Conservation (phyloP, 208 protist genomes). For the Crithidia sp. region DNA sequence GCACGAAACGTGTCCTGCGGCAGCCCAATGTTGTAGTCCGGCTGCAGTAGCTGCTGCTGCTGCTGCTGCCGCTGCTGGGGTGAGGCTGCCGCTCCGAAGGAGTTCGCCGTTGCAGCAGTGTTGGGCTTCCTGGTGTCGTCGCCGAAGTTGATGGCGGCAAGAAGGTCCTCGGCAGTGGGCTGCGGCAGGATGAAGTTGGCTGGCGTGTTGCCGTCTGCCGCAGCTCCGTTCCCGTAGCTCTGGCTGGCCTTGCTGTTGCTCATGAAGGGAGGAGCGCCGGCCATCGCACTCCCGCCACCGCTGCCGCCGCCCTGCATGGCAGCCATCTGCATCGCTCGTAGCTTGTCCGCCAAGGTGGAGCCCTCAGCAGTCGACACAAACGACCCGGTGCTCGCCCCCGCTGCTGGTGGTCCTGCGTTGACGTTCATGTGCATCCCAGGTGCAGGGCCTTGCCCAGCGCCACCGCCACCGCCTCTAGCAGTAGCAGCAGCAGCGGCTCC, state of each 20-base stretch:
- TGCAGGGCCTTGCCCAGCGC: background rate
- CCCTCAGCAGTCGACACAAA: conserved; percentile 31
- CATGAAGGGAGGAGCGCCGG: background rate
- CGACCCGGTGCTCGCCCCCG: background rate
- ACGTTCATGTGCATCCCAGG: background rate
- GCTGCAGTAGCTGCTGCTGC: background rate
- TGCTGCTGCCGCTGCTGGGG: background rate
- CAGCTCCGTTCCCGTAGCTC: background rate
- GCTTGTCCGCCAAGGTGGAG: conserved; percentile 64
- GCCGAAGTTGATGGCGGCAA: conserved; percentile 32
- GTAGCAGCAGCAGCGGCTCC: background rate
- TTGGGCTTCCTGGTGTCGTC: background rate
- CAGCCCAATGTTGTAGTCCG: too few relatives aligned
- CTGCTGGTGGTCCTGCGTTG: too few relatives aligned
- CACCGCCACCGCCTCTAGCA: background rate
- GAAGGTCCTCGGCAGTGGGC: conserved; percentile 20
- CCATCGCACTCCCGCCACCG: background rate
- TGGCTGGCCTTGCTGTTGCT: background rate
- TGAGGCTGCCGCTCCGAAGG: background rate
- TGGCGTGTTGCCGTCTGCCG: background rate
- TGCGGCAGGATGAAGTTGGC: conserved; percentile 16
- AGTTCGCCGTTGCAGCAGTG: too few relatives aligned
- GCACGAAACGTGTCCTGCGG: conserved; percentile 13
- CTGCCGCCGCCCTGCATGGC: conserved; percentile 10
- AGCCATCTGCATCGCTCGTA: conserved; percentile 64